Base-by-base conservation (phyloP, 2,329 filamentous ascomycete species). In the Colletotrichum navitas region DNA sequence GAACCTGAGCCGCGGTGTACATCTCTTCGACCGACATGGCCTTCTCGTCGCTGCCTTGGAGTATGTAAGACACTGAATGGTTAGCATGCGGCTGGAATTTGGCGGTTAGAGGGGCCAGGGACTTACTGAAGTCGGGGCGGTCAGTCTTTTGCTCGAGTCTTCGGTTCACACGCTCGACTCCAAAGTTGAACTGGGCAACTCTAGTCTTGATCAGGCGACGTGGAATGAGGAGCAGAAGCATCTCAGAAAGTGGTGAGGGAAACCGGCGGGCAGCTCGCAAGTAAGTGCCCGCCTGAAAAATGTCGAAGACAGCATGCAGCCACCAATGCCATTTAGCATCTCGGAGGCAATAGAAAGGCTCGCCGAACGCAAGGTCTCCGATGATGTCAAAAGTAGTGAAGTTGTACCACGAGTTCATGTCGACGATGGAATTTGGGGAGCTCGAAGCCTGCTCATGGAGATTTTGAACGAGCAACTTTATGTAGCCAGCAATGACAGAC, bases 341-440 rank as follows among this genome's bases (percentile, higher is more conserved):
- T 3, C 76, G 61, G 1, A 80, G 74, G 34, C 78, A 78, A 7
- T 74, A 74, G 63, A 79, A 80, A 2, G 76, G 69, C 51, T 77
- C 76, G 12, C 78, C 79, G 63, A 80, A 79, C 6, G 74, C 73
- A 6, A 80, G 71, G 54, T 79, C 75, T 5, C 78, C 78, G 41
- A 80, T 77, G 24, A 80, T 72, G 63, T 80, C 79, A 55, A 80
- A 80, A 0, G 79, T 79, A 12, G 74, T 72, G 34, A 66, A 78
- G 63, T 76, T 77, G 72, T 75, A 79, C 78, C 75, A 80, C 41
- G 68, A 63, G 2, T 74, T 74, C 39, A 80, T 74, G 54, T 81
- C 74, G 16, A 73, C 67, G n/a, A 59, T 12, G 21, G 54, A 45
- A 41, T 75, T 36, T 5, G 56, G 36, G 36, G 69, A 60, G 5